Base-by-base conservation (phyloP, 2,329 filamentous ascomycete genomes). In the Aspergillus ochraceus region DNA sequence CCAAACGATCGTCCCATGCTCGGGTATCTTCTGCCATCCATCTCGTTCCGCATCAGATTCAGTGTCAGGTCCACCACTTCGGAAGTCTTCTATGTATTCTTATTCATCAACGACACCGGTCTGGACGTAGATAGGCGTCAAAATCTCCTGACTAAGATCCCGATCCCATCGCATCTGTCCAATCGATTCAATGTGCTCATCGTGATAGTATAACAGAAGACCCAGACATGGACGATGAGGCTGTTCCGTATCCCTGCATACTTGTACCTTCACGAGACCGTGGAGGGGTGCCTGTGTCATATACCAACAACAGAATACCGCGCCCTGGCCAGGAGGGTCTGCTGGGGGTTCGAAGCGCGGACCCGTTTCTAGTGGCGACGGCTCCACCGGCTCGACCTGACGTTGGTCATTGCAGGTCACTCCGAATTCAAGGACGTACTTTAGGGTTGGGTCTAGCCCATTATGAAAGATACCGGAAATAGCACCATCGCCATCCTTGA, bases 381-480 rank as follows among this genome's bases (percentile, higher is more conserved):
- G 12, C n/a, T 22, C 39, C 14, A 17, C n/a, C 3, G 30, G 5
- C 19, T 24, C 36, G 42, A 17, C 26, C 12, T 24, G 2, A 12
- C 12, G 12, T 12, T 46, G 32, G 50, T 17, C 19, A 59, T 55
- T 49, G 52, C 63, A 62, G 45, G 61, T 64, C n/a, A 65, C 61
- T n/a, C 64, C 64, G 19, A 60, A 2, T 5, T 46, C 52, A 2
- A 49, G 51, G 42, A 62, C 55, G n/a, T 32, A 49, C 4, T 14
- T 53, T 2, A 12, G 30, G 3, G 11, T 19, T 24, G 54, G 57
- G 42, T 64, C 57, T 24, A 59, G 29, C 39, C 61, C 54, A 53
- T 64, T 29, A 51, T 66, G 55, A 51, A 65, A 60, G 17, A 66
- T 54, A 1, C 64, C 63, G 12, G 61, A 60, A 54, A 66, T 57